A percentile compares a stretch with the other conserved stretches of the same genome.
These are phyloP conservation scores for Davidsoniella eucalypti DNA, from an alignment of 2,329 filamentous ascomycete species.

Conservation along the genomic window DNA sequence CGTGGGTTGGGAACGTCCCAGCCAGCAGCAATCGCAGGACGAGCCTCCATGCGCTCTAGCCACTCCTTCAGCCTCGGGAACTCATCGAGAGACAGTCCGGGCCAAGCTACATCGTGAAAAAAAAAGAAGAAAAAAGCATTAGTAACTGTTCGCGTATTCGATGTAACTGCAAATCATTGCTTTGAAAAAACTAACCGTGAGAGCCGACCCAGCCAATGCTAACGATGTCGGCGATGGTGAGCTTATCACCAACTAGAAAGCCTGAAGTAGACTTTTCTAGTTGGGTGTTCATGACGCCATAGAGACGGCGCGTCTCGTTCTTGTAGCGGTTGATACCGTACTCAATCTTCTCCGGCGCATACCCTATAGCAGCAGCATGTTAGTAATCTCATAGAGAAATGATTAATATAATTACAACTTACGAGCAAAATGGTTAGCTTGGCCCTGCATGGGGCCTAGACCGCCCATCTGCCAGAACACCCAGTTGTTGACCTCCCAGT, in stretches of 20 bases:
- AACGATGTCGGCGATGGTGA: constrained; percentile 64
- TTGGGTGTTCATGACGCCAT: constrained; percentile 59
- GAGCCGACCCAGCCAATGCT: constrained; percentile 61
- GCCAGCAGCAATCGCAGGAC: constrained; percentile 60
- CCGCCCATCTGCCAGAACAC: constrained; percentile 65
- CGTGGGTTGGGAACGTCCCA: constrained; percentile 53
- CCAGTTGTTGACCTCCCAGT: constrained; percentile 71
- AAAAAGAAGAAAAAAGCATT: neutral
- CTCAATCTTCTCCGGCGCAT: constrained; percentile 66
- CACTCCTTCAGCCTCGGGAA: constrained; percentile 65
- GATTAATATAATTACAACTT: constrained; percentile 15
- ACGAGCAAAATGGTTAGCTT: constrained; percentile 70
- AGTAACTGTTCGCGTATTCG: neutral
- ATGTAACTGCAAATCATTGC: neutral
- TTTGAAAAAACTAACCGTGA: constrained; percentile 24
- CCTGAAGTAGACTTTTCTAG: constrained; percentile 40
- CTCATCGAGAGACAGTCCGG: constrained; percentile 44
- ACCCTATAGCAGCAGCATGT: constrained; percentile 27
- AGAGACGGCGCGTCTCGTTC: constrained; percentile 72
- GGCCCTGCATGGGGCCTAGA: constrained; percentile 67
- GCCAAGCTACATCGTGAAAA: constrained; percentile 19
- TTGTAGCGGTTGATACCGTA: constrained; percentile 71
- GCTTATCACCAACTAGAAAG: constrained; percentile 49
- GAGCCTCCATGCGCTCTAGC: constrained; percentile 52
- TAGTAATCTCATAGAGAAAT: too few species aligned